Evolutionary conservation across 139 green algal species (phyloP).

Genomic region (Yamagishiella unicocca): DNA sequence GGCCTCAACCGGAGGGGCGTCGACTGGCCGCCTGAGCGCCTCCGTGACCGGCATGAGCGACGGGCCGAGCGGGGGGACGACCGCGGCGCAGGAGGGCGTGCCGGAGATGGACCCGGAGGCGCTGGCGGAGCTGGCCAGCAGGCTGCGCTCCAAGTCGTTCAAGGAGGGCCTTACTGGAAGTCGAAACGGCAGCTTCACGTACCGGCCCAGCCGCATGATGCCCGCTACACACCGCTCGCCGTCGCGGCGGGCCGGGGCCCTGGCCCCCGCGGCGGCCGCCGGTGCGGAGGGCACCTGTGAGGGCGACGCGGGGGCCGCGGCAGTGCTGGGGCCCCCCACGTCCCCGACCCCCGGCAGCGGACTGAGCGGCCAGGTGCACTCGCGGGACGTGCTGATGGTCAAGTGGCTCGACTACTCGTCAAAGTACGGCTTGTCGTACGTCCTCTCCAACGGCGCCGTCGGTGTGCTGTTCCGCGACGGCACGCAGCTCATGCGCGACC

Average conservation of each 20-base stretch:
- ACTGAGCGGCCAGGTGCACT: no score
- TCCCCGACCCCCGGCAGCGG: neutral
- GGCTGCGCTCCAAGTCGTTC: conserved; percentile 13
- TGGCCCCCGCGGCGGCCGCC: neutral
- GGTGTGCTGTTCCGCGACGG: conserved; percentile 40
- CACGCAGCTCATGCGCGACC: conserved; percentile 1
- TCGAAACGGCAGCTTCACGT: conserved; percentile 16
- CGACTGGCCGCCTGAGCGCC: neutral
- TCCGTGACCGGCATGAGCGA: neutral
- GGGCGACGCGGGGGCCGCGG: neutral
- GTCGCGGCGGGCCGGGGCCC: neutral
- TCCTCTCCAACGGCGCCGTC: conserved; percentile 36
- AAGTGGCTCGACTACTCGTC: conserved; percentile 42
- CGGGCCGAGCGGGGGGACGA: neutral
- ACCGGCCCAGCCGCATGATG: conserved; percentile 45
- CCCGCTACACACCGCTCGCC: neutral
- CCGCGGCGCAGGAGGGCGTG: neutral
- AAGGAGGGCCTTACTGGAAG: conserved; percentile 4
- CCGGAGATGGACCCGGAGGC: conserved; percentile 32
- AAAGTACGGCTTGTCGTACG: conserved; percentile 39
- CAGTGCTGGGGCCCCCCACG: neutral
- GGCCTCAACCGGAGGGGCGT: no score
- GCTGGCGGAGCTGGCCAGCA: conserved; percentile 20
- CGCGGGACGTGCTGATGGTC: conserved; percentile 28
- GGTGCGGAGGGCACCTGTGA: neutral